Percentiles rank a stretch among this genome's conserved stretches.
Evolutionary conservation across 352 stramenopile genomes (phyloP).

Genomic region (Nothophytophthora sp.): DNA sequence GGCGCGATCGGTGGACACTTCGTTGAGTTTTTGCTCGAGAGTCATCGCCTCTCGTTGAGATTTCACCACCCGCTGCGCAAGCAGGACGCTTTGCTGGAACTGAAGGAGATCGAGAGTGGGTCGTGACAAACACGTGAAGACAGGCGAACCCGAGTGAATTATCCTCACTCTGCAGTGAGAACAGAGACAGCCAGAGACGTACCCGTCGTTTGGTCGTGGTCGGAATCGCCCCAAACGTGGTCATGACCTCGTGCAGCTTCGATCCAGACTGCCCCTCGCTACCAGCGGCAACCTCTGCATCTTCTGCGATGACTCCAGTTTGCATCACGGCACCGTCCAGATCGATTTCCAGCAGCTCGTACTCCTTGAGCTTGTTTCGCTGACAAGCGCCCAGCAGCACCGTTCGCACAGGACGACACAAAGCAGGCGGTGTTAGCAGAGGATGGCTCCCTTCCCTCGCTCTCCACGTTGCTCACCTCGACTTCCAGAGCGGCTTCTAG

Average conservation of each 20-base stretch:
- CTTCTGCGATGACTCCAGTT: conserved; percentile 42
- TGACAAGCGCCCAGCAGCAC: too few species aligned
- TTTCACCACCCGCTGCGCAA: conserved; percentile 74
- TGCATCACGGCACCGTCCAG: conserved; percentile 69
- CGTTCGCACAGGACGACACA: too few species aligned
- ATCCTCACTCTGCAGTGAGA: too few species aligned
- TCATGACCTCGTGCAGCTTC: conserved; percentile 46
- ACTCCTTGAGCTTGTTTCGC: conserved; percentile 65
- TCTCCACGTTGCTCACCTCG: too few species aligned
- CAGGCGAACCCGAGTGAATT: too few species aligned
- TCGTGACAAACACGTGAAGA: too few species aligned
- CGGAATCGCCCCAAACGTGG: conserved; percentile 68
- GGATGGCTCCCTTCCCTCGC: too few species aligned
- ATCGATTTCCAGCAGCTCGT: conserved; percentile 75
- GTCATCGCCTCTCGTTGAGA: conserved; percentile 53
- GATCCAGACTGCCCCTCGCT: too few species aligned
- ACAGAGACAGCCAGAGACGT: too few species aligned
- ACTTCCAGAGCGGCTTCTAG: conserved; percentile 54
- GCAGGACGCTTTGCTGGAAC: conserved; percentile 76
- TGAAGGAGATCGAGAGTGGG: too few species aligned
- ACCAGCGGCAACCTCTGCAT: background rate
- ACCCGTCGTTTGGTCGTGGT: conserved; percentile 68
- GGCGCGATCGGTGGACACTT: conserved; percentile 25
- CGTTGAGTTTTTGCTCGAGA: conserved; percentile 37
- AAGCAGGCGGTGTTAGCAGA: too few species aligned